Evolutionary conservation across 768 basidiomycete species (phyloP), one percentile per base, ranked within the genome.

Genomic region (Paxillus involutus): DNA sequence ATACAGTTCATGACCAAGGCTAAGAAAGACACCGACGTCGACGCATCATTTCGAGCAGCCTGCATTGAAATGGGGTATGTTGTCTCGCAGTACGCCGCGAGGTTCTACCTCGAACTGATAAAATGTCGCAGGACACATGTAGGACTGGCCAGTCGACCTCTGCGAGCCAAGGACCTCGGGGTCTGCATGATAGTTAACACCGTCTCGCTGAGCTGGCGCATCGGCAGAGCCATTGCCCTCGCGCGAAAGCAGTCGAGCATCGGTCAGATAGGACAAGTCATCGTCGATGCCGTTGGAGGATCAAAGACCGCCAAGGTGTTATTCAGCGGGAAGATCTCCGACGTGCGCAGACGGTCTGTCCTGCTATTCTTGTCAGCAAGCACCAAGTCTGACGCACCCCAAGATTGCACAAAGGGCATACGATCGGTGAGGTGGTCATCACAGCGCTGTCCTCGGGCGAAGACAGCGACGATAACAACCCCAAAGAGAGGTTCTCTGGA

Each of bases 251-350:
- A 69, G 45, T 81, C 75, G 47, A 70, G 74, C 51, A 65, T 80
- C 40, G 72, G 72, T 51, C 62, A 63, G 45, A 70, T 75, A 6
- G 73, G 72, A 1, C 60, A 63, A 12, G 66, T 68, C 44, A 55
- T 74, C 48, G 71, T 74, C 29, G 66, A 69, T n/a, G 61, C 73
- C 10, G 71, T 75, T 16, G 73, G 73, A 0, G 74, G 74, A 0
- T 0, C 52, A 21, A 59, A 58, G 44, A 71, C 70, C 58, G 78
- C 62, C 59, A 74, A 59, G 61, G 75, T 63, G 8, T 60, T 86
- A 24, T 86, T 86, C 63, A 64, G 72, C 26, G 86, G 86, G 13
- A 88, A 88, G 68, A 82, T 86, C 24, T 60, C 80, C 21, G 76
- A 81, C 47, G 81, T 83, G 44, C 64, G 67, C 47, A 61, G 79